Conservation (phyloP, 495 filamentous ascomycete genomes). For the Penicillium cinerascens region DNA sequence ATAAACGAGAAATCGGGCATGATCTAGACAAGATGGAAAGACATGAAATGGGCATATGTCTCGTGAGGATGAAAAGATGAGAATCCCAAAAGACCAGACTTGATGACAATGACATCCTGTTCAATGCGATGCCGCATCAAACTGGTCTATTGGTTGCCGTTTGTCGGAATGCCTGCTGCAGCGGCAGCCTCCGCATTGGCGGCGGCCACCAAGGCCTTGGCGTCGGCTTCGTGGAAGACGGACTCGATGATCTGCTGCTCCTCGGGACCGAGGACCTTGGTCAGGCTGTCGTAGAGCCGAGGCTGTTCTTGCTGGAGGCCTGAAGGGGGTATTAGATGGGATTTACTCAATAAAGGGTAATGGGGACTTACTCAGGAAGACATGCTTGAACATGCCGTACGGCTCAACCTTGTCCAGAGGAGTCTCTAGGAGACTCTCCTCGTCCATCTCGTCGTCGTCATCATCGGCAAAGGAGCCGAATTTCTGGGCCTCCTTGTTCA, state of each 20-base stretch:
- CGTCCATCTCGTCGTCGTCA: conserved; percentile 88
- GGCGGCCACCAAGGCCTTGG: conserved; percentile 44
- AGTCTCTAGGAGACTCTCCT: conserved; percentile 87
- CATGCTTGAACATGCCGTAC: conserved; percentile 78
- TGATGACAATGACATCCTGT: conserved; percentile 4
- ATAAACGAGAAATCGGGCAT: conserved; percentile 22
- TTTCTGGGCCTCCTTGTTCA: conserved; percentile 89
- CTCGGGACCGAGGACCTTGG: conserved; percentile 70
- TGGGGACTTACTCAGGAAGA: conserved; percentile 71
- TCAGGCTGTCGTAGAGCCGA: conserved; percentile 77
- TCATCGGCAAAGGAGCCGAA: conserved; percentile 66
- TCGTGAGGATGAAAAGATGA: conserved; percentile 22
- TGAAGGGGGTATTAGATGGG: conserved; percentile 35
- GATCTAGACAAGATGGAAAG: conserved; percentile 28
- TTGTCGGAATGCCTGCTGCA: conserved; percentile 34
- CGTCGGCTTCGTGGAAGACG: conserved; percentile 78
- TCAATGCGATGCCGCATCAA: background rate
- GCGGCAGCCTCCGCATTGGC: conserved; percentile 38
- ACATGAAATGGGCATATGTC: conserved; percentile 38
- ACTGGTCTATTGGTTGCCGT: conserved; percentile 34
- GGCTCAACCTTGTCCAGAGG: conserved; percentile 93
- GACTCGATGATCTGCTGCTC: conserved; percentile 78
- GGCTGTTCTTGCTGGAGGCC: conserved; percentile 88
- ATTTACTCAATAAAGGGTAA: background rate
- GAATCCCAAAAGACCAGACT: conserved; percentile 6